Evolutionary conservation across 768 basidiomycete species (phyloP), one percentile per base, ranked within the genome.

Genomic region (Naganishia friedmannii): DNA sequence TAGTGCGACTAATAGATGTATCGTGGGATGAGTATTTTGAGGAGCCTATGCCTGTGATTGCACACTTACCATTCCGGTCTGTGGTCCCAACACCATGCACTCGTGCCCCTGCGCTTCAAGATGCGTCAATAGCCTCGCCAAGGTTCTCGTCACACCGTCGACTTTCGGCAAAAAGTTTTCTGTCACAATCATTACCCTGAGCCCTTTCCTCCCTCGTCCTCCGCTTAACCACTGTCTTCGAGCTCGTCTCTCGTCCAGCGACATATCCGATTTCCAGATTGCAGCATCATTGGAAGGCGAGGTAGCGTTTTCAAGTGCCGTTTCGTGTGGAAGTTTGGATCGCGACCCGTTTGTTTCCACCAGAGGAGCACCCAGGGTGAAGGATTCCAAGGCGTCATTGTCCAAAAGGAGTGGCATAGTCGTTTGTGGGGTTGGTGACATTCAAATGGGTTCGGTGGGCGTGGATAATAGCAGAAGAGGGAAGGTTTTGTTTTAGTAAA

Each of bases 121-220:
- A 68, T 84, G 82, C 55, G 83, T 80, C 21, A 85, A 79, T 6
- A 85, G 75, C 45, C 81, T 75, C 2, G 83, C 82, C 0, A 85
- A 71, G 0, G 83, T 84, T 17, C 84, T 68, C 0, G 84, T 85
- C 3, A 84, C 83, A 1, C 84, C 84, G 73, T 85, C 84, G 31
- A 84, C 79, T 72, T 82, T 82, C n/a, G 82, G 82, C 55, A 83
- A 56, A 65, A 83, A 80, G 77, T 83, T 83, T 73, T 83, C 82
- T 0, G 79, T 80, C 7, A 80, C 79, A 55, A 80, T 80, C 60
- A 80, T 77, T 26, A 80, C 78, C 12, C 77, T 54, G 31, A 80
- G 60, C 28, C 79, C 79, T 19, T 66, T 70, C 65, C 77, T 73
- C 5, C 75, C 76, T 53, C 77, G 65, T 2, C 57, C 45, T 23